Conservation (phyloP, 2,329 filamentous ascomycete genomes). For the Coleophoma eucalyptorum region DNA sequence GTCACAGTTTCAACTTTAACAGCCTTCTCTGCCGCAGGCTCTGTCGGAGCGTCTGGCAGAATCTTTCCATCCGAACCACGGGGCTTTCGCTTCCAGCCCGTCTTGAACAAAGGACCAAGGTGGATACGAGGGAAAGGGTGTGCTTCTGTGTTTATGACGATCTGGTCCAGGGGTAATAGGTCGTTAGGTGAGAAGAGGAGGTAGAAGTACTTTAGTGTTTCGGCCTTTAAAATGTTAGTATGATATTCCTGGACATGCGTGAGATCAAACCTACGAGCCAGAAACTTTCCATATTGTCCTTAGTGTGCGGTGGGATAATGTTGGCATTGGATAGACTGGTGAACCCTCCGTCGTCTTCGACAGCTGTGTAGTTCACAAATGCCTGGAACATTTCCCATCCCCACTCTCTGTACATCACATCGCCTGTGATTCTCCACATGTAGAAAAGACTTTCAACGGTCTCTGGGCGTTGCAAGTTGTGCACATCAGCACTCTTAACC, state of each 20-base stretch:
- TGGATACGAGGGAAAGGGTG: slow-evolving; percentile 88
- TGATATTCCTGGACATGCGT: not conserved
- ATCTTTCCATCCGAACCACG: slow-evolving; percentile 37
- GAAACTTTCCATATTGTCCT: slow-evolving; percentile 98
- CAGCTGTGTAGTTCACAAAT: slow-evolving; percentile 81
- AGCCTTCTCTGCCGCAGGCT: slow-evolving; percentile 6
- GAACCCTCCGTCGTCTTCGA: slow-evolving; percentile 75
- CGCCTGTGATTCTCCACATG: slow-evolving; percentile 97
- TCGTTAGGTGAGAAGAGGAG: slow-evolving; percentile 85
- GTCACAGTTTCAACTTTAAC: slow-evolving; percentile 12
- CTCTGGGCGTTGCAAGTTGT: slow-evolving; percentile 94
- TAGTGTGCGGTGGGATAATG: slow-evolving; percentile 59
- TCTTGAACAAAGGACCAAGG: slow-evolving; percentile 71
- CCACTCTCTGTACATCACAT: slow-evolving; percentile 87
- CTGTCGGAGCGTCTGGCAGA: slow-evolving; percentile 14
- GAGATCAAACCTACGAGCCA: slow-evolving; percentile 69
- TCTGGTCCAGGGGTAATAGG: slow-evolving; percentile 76
- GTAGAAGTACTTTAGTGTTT: slow-evolving; percentile 98
- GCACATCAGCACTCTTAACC: slow-evolving; percentile 77
- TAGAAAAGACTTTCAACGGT: slow-evolving; percentile 96
- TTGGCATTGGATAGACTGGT: slow-evolving; percentile 77
- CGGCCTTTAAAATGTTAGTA: slow-evolving; percentile 54
- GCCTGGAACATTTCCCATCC: slow-evolving; percentile 98
- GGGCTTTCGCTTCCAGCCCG: slow-evolving; percentile 74
- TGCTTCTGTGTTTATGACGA: slow-evolving; percentile 95